phyloP scores from a whole-genome alignment of 2,329 filamentous ascomycete genomes.

The Raffaelea ambrosiae region DNA sequence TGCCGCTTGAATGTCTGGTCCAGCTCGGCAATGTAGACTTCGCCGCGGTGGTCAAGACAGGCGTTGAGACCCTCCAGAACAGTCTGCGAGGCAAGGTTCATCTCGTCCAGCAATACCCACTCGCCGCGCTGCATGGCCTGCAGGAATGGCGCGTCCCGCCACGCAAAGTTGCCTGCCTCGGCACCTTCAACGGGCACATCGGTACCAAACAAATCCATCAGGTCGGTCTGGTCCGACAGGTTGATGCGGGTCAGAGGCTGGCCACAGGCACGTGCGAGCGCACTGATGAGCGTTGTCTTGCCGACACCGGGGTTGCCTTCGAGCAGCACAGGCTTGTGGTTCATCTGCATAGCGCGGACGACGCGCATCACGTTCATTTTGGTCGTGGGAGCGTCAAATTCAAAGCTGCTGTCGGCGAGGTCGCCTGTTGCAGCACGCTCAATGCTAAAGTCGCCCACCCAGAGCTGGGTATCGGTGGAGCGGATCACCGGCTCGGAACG shows the following conservation, averaged over 20 bases:
- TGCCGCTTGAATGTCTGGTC: constrained; percentile 91
- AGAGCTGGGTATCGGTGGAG: constrained; percentile 44
- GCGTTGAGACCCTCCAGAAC: constrained; percentile 94
- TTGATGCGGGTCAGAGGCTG: constrained; percentile 88
- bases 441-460: constrained; percentile 69
- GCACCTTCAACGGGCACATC: constrained; percentile 94
- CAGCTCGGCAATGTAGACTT: constrained; percentile 90
- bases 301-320: constrained; percentile 98
- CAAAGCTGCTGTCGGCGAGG: constrained; percentile 50
- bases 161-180: constrained; percentile 81
- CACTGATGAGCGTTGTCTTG: constrained; percentile 88
- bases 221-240: constrained; percentile 91
- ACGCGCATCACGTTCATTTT: constrained; percentile 85
- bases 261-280: constrained; percentile 71
- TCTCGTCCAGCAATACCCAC: constrained; percentile 96
- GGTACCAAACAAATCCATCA: constrained; percentile 95
- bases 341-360: constrained; percentile 76
- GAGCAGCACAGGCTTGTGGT: constrained; percentile 75
- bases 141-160: constrained; percentile 91
- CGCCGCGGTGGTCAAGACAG: constrained; percentile 90
- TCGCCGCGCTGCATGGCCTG: constrained; percentile 94
- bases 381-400: constrained; percentile 84
- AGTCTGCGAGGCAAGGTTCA: constrained; percentile 96
- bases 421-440: constrained; percentile 38
- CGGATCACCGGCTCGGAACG: constrained; percentile 50